Conservation (phyloP, 305 asterid species). For the Fraxinus xanthoxyloides region DNA sequence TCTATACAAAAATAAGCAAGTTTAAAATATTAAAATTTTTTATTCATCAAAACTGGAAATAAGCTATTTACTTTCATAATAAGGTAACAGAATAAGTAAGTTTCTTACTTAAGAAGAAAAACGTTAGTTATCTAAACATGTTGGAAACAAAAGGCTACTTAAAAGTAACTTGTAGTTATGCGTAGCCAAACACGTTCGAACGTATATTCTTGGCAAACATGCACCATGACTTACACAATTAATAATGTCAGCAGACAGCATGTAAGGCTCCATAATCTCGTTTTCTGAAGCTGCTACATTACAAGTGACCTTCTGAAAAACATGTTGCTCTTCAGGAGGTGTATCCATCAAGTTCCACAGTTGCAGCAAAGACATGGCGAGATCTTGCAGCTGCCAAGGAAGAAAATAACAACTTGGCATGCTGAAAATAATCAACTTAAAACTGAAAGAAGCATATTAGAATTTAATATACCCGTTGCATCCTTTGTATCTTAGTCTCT, state of each 20-base stretch:
- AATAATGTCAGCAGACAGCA: constrained; percentile 72
- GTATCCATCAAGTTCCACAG: constrained; percentile 99
- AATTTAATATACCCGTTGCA: constrained; percentile 66
- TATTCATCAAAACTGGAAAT: not conserved
- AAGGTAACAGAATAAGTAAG: not conserved
- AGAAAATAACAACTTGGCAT: not conserved
- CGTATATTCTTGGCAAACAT: not conserved
- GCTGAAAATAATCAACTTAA: not conserved
- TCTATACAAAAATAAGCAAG: not conserved
- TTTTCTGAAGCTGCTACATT: constrained; percentile 85
- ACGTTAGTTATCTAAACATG: not conserved
- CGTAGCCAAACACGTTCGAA: not conserved
- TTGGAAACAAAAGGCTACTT: not conserved
- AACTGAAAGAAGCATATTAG: constrained; percentile 1
- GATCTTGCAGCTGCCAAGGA: constrained; percentile 72
- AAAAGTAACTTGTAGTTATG: not conserved
- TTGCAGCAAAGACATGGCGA: constrained; percentile 86
- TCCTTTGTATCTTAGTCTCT: constrained; percentile 69
- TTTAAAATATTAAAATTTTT: not conserved
- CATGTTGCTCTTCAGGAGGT: constrained; percentile 85
- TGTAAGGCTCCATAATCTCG: constrained; percentile 80
- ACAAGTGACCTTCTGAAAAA: constrained; percentile 81
- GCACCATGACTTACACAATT: constrained; percentile 50
- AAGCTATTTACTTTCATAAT: not conserved
- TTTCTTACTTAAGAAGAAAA: not conserved